Evolutionary conservation across 2,329 filamentous ascomycete species (phyloP).

Genomic region (Penicillium sumatraense): DNA sequence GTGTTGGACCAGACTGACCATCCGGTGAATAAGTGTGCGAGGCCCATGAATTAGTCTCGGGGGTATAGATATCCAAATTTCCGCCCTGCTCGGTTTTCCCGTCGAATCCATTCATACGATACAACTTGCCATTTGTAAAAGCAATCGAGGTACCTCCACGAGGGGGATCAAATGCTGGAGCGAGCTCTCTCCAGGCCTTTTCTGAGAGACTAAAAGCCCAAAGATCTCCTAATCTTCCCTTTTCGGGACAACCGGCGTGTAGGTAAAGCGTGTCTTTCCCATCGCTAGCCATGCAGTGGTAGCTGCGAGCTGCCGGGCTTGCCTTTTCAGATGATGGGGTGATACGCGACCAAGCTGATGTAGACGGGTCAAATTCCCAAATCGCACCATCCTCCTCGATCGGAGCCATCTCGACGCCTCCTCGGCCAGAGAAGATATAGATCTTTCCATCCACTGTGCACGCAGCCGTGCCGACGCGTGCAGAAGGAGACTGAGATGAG

Average conservation of each 20-base stretch:
- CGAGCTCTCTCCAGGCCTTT: constrained; percentile 69
- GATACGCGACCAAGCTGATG: constrained; percentile 67
- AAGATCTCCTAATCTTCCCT: constrained; percentile 68
- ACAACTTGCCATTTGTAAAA: constrained; percentile 67
- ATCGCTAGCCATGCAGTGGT: constrained; percentile 66
- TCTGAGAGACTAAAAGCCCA: constrained; percentile 76
- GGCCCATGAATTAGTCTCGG: constrained; percentile 45
- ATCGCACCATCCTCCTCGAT: constrained; percentile 75
- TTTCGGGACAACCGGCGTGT: constrained; percentile 74
- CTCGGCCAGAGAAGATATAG: constrained; percentile 81
- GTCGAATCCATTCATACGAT: constrained; percentile 81
- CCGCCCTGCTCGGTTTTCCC: constrained; percentile 72
- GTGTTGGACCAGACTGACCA: constrained; percentile 50
- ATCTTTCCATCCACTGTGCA: constrained; percentile 70
- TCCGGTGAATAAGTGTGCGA: constrained; percentile 40
- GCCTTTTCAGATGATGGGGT: constrained; percentile 58
- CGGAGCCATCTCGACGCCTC: constrained; percentile 69
- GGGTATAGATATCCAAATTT: constrained; percentile 65
- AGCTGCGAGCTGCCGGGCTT: constrained; percentile 69
- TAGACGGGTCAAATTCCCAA: constrained; percentile 74
- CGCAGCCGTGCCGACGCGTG: constrained; percentile 75
- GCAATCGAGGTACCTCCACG: constrained; percentile 72
- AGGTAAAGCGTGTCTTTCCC: constrained; percentile 73
- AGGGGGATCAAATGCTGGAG: constrained; percentile 67
- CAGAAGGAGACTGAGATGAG: constrained; percentile 58